phyloP scores from a whole-genome alignment of 352 stramenopile genomes.

The Globisporangium splendens region DNA sequence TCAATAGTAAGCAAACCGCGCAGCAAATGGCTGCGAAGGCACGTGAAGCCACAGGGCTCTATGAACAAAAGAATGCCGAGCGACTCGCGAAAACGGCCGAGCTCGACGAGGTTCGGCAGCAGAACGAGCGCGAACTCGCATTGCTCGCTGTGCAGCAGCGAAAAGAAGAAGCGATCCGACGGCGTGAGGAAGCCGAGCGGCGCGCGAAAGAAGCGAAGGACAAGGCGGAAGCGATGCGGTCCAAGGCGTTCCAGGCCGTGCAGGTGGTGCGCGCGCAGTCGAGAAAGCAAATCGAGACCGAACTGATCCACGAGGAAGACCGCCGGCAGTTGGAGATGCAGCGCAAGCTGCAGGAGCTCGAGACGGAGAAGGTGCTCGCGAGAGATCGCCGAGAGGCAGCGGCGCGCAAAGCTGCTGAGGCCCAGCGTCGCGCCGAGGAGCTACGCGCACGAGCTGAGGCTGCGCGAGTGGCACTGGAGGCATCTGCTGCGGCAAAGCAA shows the following conservation, averaged over 20 bases:
- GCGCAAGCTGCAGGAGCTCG: slow-evolving; percentile 40
- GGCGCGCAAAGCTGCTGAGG: slow-evolving; percentile 45
- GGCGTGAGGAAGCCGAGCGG: slow-evolving; percentile 66
- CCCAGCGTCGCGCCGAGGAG: slow-evolving; percentile 52
- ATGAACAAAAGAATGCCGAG: slow-evolving; percentile 53
- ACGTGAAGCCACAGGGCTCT: slow-evolving; percentile 51
- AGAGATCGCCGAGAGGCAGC: slow-evolving; percentile 39
- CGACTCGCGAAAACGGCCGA: slow-evolving; percentile 52
- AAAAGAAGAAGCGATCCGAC: slow-evolving; percentile 58
- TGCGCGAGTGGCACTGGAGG: slow-evolving; percentile 30
- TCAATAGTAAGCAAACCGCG: slow-evolving; percentile 63
- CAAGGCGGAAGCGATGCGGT: slow-evolving; percentile 61
- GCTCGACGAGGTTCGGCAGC: slow-evolving; percentile 36
- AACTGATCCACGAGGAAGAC: slow-evolving; percentile 57
- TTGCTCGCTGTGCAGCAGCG: slow-evolving; percentile 47
- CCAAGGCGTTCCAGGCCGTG: slow-evolving; percentile 57
- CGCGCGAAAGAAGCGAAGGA: slow-evolving; percentile 52
- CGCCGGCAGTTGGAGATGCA: slow-evolving; percentile 39
- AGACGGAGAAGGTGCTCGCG: slow-evolving; percentile 44
- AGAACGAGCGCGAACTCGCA: slow-evolving; percentile 36
- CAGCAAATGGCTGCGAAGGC: slow-evolving; percentile 62
- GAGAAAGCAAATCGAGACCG: slow-evolving; percentile 61
- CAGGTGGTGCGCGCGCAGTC: slow-evolving; percentile 63
- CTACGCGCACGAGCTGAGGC: slow-evolving; percentile 48
- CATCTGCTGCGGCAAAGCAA: not conserved